Base-by-base conservation (phyloP, 1,284 basidiomycete genomes). In the Anthracocystis setariae region DNA sequence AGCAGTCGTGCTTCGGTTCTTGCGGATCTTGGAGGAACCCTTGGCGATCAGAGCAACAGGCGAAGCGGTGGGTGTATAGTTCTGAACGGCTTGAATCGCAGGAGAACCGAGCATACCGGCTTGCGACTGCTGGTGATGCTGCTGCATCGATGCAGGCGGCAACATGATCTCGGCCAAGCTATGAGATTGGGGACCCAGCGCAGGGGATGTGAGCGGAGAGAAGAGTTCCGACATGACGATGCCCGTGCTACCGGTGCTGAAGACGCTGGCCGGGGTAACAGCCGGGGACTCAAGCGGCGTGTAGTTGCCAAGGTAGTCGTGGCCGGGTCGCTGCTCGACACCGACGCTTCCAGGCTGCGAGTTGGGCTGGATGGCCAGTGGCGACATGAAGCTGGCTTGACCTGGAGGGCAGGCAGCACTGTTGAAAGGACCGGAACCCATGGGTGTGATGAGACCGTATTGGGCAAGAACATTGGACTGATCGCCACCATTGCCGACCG, bases 121-220 rank as follows among this genome's bases (percentile, higher is more conserved):
- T 15, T 54, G 55, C 32, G 21, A 33, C 24, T 72, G 58, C 35
- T 64, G 55, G 4, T 82, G 82, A 46, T 84, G 83, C 71, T 63
- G 70, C 71, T 63, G 70, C 49, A 72, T 20, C 29, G 70, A 77
- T 25, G 72, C 65, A 48, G 62, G 65, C 51, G 73, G 69, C 54
- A 74, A 44, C 74, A 70, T 73, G 65, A 75, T 55, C 50, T 73
- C 54, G 68, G 64, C 24, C 8, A 72, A 59, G n/a, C 76, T 76
- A 18, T 74, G 74, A 25, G 74, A 60, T 13, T 82, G 76, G 1
- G 87, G 86, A 38, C 85, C 84, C 5, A 88, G 83, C 0, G 87
- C 88, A 0, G 88, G 88, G 7, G 87, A 88, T 1, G 87, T 87
- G 38, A 88, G 78, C 1, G 87, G 87, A 3, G 87, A 87, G 76